These are phyloP conservation scores for Sarocladiaceae sp. DNA, from an alignment of 2,329 filamentous ascomycete species.

Conservation along the genomic window DNA sequence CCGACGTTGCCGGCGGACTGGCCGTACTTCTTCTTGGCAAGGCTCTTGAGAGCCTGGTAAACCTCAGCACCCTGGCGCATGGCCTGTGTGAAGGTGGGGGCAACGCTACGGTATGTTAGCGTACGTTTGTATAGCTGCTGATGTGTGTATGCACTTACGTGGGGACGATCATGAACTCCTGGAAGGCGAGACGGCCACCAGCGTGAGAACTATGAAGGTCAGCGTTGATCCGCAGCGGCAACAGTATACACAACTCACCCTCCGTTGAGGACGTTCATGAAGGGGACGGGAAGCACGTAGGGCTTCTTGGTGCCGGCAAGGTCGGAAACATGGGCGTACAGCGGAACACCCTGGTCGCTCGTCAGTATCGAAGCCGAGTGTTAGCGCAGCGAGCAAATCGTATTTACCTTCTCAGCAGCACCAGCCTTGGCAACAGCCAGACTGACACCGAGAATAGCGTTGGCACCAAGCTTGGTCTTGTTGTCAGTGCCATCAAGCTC, in stretches of 20 bases:
- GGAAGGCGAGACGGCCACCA: constrained; percentile 90
- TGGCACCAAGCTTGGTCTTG: constrained; percentile 84
- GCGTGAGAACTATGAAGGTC: constrained; percentile 68
- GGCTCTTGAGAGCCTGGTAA: constrained; percentile 93
- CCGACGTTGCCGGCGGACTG: constrained; percentile 98
- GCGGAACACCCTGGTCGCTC: constrained; percentile 57
- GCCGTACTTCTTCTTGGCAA: constrained; percentile 99
- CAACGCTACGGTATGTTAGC: constrained; percentile 40
- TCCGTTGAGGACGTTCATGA: constrained; percentile 91
- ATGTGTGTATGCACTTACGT: constrained; percentile 45
- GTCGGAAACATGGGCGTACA: constrained; percentile 84
- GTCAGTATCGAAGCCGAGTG: background rate
- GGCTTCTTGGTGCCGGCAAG: constrained; percentile 87
- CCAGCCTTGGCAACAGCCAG: constrained; percentile 83
- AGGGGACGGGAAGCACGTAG: constrained; percentile 82
- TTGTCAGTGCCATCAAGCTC: constrained; percentile 77
- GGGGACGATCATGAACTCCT: constrained; percentile 94
- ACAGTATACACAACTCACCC: constrained; percentile 31
- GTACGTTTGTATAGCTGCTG: background rate
- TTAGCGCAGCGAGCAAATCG: constrained; percentile 11
- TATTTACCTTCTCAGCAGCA: constrained; percentile 69
- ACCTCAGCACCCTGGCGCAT: constrained; percentile 95
- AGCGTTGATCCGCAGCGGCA: constrained; percentile 10
- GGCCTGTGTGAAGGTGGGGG: constrained; percentile 88
- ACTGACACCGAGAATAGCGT: constrained; percentile 80